Conservation (phyloP, 257 asterid genomes). For the Salvia splendens region DNA sequence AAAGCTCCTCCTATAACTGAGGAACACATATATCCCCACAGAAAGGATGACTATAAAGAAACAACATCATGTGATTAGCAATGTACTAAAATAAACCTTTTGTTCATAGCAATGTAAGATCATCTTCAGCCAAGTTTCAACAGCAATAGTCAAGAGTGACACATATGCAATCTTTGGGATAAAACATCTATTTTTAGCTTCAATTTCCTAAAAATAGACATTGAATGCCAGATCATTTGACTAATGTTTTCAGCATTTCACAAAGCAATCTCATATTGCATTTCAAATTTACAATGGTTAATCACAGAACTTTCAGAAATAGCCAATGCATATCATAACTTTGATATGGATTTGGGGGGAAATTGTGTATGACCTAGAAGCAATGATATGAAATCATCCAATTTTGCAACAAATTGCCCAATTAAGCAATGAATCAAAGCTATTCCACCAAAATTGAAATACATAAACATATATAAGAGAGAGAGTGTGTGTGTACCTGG, state of each 20-base stretch:
- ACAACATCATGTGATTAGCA: slow-evolving; percentile 30
- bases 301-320: too few species aligned
- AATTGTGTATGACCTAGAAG: too few species aligned
- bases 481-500: slow-evolving; percentile 73
- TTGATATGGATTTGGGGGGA: too few species aligned
- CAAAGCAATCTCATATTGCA: too few species aligned
- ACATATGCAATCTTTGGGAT: not conserved
- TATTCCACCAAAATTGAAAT: not conserved
- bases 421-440: not conserved
- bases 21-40: slow-evolving; percentile 97
- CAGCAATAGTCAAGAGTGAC: not conserved
- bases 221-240: not conserved
- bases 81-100: not conserved
- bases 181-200: not conserved
- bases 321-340: too few species aligned
- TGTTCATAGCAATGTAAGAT: not conserved
- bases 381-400: too few species aligned
- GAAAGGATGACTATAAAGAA: slow-evolving; percentile 81
- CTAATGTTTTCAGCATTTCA: too few species aligned
- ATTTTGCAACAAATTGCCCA: not conserved
- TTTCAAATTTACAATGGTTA: too few species aligned
- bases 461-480: not conserved
- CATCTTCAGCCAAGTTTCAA: not conserved
- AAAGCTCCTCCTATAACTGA: slow-evolving; percentile 92
- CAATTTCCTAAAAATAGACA: not conserved